A percentile compares a stretch with the other conserved stretches of the same genome.
Conservation (phyloP, 2,329 filamentous ascomycete species). For the Fusarium sp. region DNA sequence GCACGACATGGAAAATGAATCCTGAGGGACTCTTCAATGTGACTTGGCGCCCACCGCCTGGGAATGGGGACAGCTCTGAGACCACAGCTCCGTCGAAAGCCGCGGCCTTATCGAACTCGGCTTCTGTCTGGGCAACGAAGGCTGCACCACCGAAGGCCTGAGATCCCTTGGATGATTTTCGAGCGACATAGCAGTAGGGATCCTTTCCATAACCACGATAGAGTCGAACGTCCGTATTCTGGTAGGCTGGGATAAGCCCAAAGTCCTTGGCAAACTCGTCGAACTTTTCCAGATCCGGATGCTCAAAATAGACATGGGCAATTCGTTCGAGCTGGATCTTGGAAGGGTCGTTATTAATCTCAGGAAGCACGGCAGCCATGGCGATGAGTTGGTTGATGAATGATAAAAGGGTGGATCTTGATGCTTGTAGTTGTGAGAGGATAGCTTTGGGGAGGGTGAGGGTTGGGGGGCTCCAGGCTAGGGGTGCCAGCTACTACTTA, state of each 20-base stretch:
- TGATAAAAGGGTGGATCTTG: not conserved
- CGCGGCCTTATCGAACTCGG: not conserved
- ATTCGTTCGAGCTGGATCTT: not conserved
- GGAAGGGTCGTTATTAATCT: not conserved
- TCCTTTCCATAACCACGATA: not conserved
- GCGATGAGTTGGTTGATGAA: not conserved
- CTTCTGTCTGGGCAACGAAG: not conserved
- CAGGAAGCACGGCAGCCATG: not conserved
- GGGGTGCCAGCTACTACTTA: not conserved
- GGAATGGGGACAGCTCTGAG: not conserved
- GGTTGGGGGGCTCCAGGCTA: not conserved
- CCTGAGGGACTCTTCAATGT: not conserved
- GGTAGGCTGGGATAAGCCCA: not conserved
- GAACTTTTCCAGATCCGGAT: not conserved
- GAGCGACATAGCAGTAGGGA: not conserved
- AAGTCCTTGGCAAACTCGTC: not conserved
- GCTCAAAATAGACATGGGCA: not conserved
- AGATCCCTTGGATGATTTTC: not conserved
- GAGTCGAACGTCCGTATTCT: not conserved
- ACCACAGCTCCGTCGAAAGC: not conserved
- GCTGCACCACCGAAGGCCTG: not conserved
- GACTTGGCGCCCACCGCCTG: not conserved
- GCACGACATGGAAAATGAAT: not conserved
- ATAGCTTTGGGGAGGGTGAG: not conserved
- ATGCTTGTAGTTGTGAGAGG: not conserved